Evolutionary conservation across 23 red algal genomes (phyloP).

Genomic region (Gracilaria gracilis): DNA sequence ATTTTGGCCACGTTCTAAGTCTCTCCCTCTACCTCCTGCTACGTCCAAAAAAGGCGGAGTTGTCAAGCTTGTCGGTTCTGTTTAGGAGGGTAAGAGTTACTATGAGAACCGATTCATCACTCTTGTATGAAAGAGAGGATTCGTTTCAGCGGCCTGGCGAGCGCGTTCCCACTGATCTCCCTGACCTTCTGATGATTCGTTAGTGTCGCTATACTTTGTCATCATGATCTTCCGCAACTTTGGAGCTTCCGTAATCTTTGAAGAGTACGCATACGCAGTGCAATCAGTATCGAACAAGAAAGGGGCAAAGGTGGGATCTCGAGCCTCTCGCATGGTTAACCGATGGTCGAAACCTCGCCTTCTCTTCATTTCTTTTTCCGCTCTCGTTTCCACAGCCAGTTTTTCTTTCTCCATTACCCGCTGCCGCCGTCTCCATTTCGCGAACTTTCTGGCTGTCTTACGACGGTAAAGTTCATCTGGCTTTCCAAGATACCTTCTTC

Average conservation of each 20-base stretch:
- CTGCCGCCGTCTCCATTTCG: slow-evolving; percentile 37
- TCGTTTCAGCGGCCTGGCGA: slow-evolving; percentile 44
- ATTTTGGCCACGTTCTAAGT: slow-evolving; percentile 22
- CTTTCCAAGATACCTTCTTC: slow-evolving; percentile 44
- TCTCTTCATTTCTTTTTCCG: slow-evolving; percentile 70
- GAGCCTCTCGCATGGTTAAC: slow-evolving; percentile 11
- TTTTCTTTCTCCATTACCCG: slow-evolving; percentile 6
- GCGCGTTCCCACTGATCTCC: slow-evolving; percentile 45
- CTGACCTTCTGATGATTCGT: background rate
- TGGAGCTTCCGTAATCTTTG: slow-evolving; percentile 62
- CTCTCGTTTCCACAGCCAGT: background rate
- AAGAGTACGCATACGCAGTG: slow-evolving; percentile 51
- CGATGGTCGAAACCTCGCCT: slow-evolving; percentile 55
- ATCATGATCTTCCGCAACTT: slow-evolving; percentile 71
- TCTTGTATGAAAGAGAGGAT: slow-evolving; percentile 67
- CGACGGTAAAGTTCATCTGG: slow-evolving; percentile 75
- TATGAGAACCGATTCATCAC: slow-evolving; percentile 74
- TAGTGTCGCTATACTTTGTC: slow-evolving; percentile 33
- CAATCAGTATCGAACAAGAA: slow-evolving; percentile 58
- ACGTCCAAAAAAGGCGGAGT: background rate
- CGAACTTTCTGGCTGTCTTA: slow-evolving; percentile 45
- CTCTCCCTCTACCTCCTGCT: background rate
- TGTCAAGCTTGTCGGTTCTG: background rate
- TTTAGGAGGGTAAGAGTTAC: background rate
- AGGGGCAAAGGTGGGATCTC: slow-evolving; percentile 59